Conservation (phyloP, 257 asterid genomes). For the Nicotiana tomentosiformis region DNA sequence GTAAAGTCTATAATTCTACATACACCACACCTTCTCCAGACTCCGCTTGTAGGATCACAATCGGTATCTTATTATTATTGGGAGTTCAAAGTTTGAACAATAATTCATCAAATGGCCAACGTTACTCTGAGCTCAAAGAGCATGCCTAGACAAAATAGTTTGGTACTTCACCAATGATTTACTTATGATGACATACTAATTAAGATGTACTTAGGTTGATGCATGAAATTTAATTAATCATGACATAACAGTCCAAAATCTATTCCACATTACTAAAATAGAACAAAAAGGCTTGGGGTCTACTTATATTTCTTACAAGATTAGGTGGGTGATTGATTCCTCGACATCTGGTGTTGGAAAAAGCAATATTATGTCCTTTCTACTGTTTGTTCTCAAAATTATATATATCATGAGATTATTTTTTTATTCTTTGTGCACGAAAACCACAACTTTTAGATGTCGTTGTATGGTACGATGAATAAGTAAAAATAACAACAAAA, state of each 20-base stretch:
- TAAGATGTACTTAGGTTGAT: background rate
- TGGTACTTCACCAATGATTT: background rate
- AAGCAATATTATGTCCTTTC: background rate
- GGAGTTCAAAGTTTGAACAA: background rate
- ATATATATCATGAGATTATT: too few relatives aligned
- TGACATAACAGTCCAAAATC: background rate
- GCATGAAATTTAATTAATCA: background rate
- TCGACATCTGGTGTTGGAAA: background rate
- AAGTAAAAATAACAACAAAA: too few relatives aligned
- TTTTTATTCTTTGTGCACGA: too few relatives aligned
- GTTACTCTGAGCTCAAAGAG: background rate
- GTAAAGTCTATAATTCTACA: background rate
- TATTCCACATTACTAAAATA: background rate
- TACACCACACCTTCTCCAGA: background rate
- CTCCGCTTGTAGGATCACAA: background rate
- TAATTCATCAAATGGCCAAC: background rate
- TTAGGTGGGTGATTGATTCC: background rate
- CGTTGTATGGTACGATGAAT: too few relatives aligned
- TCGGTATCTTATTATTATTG: background rate
- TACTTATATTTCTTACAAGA: background rate
- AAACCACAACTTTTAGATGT: too few relatives aligned
- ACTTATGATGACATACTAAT: background rate
- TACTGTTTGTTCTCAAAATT: background rate
- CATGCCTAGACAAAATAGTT: background rate
- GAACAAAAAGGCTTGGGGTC: background rate